A percentile compares a stretch with the other conserved stretches of the same genome.
These are phyloP conservation scores for Solanum bulbocastanum DNA, from an alignment of 257 asterid genomes.

Conservation along the genomic window DNA sequence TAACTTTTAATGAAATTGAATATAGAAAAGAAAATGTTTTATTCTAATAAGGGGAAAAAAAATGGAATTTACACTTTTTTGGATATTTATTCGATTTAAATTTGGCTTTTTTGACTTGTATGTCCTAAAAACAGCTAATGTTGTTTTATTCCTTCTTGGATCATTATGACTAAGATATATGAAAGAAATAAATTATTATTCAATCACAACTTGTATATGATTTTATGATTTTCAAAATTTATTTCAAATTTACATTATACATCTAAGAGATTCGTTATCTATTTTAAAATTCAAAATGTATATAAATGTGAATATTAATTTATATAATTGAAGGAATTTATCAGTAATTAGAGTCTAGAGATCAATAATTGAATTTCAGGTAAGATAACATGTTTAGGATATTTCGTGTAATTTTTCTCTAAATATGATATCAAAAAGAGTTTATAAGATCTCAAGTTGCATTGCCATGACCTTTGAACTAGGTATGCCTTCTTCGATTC, in stretches of 20 bases:
- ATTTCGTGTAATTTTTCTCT: not conserved
- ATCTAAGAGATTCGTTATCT: not conserved
- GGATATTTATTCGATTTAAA: not conserved
- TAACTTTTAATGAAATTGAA: not conserved
- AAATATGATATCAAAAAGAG: not conserved
- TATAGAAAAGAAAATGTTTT: not conserved
- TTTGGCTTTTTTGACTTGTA: not conserved
- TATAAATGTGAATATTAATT: not conserved
- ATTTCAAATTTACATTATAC: not conserved
- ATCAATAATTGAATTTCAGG: not conserved
- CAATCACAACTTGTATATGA: not conserved
- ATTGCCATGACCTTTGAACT: not conserved
- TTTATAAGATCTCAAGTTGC: not conserved
- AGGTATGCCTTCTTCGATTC: not conserved
- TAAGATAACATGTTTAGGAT: not conserved
- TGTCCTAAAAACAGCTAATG: not conserved
- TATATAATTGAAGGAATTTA: not conserved
- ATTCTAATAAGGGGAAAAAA: not conserved
- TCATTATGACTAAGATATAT: not conserved
- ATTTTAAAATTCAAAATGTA: not conserved
- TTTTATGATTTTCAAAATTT: not conserved
- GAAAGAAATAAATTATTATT: not conserved
- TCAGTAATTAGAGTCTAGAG: not conserved
- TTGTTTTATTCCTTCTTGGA: not conserved
- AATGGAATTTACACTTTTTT: not conserved